These are phyloP conservation scores for Globisporangium recalcitrans DNA, from an alignment of 352 stramenopile genomes.

Conservation along the genomic window DNA sequence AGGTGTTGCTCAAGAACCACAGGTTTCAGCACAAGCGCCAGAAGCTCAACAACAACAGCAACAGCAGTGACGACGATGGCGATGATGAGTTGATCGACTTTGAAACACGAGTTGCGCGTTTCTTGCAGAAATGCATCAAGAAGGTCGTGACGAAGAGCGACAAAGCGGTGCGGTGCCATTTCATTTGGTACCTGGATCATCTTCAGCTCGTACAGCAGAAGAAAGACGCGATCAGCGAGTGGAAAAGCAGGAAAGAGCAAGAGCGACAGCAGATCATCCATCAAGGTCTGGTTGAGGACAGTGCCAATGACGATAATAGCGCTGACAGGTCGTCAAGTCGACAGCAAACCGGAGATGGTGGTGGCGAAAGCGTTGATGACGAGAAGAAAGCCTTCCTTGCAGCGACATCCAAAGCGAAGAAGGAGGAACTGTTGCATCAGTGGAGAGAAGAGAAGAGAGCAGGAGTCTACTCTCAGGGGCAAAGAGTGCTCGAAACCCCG, in stretches of 20 bases:
- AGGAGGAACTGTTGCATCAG: slow-evolving; percentile 23
- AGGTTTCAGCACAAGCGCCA: not conserved
- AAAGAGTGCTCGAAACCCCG: slow-evolving; percentile 16
- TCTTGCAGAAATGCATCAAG: slow-evolving; percentile 46
- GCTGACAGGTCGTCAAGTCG: not conserved
- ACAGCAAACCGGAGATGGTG: not conserved
- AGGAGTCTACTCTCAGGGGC: slow-evolving; percentile 27
- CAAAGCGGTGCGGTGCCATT: slow-evolving; percentile 53
- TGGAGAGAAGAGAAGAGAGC: slow-evolving; percentile 56
- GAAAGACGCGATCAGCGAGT: slow-evolving; percentile 47
- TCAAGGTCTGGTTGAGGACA: slow-evolving; percentile 29
- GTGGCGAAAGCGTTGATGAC: not conserved
- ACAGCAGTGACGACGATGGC: slow-evolving; percentile 2
- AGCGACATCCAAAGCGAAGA: slow-evolving; percentile 23
- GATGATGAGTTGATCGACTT: slow-evolving; percentile 21
- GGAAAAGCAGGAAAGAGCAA: slow-evolving; percentile 48
- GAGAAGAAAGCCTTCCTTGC: slow-evolving; percentile 12
- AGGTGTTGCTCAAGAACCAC: slow-evolving; percentile 30
- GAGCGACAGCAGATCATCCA: slow-evolving; percentile 37
- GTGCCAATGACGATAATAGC: not conserved
- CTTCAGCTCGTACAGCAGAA: slow-evolving; percentile 54
- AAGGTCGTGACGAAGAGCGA: slow-evolving; percentile 48
- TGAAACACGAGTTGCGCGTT: slow-evolving; percentile 38
- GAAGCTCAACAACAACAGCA: slow-evolving; percentile 9
- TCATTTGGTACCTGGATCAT: slow-evolving; percentile 63